Conservation (phyloP, 495 filamentous ascomycete genomes). For the Penicillium bovifimosum region DNA sequence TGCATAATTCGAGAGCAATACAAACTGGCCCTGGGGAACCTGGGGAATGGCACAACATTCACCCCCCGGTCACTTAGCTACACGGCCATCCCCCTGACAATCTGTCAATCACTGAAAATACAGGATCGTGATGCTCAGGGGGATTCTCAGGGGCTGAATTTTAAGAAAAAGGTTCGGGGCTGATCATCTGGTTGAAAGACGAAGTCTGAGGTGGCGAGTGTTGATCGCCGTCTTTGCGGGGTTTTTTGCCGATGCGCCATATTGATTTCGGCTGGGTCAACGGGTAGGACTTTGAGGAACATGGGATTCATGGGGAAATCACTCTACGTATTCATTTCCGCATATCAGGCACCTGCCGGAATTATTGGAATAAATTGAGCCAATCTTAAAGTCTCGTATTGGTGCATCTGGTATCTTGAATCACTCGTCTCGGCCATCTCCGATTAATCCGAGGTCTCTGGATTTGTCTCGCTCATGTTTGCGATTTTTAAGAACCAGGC, state of each 20-base stretch:
- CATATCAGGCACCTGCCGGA: not conserved
- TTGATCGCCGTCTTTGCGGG: not conserved
- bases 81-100: not conserved
- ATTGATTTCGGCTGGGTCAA: not conserved
- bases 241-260: not conserved
- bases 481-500: not conserved
- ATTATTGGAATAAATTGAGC: not conserved
- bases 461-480: not conserved
- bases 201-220: not conserved
- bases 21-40: too few species aligned
- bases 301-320: not conserved
- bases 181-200: not conserved
- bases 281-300: not conserved
- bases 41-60: too few species aligned
- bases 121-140: not conserved
- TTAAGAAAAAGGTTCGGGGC: not conserved
- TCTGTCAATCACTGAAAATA: not conserved
- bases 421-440: not conserved
- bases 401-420: not conserved
- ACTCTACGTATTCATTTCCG: not conserved
- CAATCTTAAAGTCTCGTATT: not conserved
- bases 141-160: slow-evolving; percentile 4
- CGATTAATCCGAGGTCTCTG: not conserved
- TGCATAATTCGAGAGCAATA: too few species aligned
- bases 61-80: too few species aligned